Base-by-base conservation (phyloP, 139 green algal species). In the Pseudopediastrum boryanum region DNA sequence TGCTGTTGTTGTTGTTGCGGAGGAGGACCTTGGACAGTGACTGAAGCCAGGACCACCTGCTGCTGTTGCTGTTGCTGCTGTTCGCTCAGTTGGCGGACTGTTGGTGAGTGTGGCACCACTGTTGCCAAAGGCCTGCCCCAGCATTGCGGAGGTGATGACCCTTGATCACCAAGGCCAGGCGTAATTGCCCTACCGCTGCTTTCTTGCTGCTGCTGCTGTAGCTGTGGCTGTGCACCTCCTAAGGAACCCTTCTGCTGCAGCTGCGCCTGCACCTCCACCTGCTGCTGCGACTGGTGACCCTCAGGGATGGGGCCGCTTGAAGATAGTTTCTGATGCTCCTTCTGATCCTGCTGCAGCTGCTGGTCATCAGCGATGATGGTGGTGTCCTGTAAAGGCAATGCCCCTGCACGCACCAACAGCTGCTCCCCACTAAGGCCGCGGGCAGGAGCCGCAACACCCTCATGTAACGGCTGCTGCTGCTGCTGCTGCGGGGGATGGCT, bases 131-230 rank as follows among this genome's bases (percentile, higher is more conserved):
- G 71, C 52, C 64, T 48, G 13, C 69, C 69, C 69, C 69, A 77
- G 3, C 7, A 21, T 36, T 69, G 61, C 69, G 63, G 69, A 33
- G 43, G 71, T 35, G 35, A 39, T 71, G 63, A 9, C 36, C 39
- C 35, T 71, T 19, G 19, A 35, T 71, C 63, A 8, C 31, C 63
- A 52, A 35, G 33, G 2, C 63, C 63, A 71, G 46, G 13, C 46
- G 12, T 12, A 56, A 56, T n/a, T n/a, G 13, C 46, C 13, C 46
- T 56, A 16, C 46, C 46, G 13, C 12, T 56, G 35, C 33, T 29
- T 3, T n/a, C 29, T 46, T 33, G 19, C 50, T 64, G 68, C 29
- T 69, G 71, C 54, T 78, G 71, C 39, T 78, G 71, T 56, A 56
- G 51, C 23, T 78, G 39, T 19, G 51, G 8, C 56, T 68, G 71